A percentile compares a stretch with the other conserved stretches of the same genome.
Evolutionary conservation across 805 yeast species (phyloP).

Genomic region (Pichia kluyveri): DNA sequence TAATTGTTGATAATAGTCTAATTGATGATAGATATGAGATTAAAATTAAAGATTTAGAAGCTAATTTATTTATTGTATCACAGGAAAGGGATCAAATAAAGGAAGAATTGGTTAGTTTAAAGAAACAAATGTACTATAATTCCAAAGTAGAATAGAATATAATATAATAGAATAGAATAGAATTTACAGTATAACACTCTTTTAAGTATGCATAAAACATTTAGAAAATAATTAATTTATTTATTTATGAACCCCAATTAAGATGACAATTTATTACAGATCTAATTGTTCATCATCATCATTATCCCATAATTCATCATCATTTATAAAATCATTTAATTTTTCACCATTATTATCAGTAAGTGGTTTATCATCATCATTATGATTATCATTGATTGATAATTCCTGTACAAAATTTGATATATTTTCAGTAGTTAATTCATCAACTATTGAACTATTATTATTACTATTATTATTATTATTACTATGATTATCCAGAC

Average conservation of each 20-base stretch:
- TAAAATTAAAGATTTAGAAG: conserved; percentile 74
- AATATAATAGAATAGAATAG: too few species aligned
- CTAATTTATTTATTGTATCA: conserved; percentile 69
- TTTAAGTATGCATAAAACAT: too few species aligned
- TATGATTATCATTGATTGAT: conserved; percentile 2
- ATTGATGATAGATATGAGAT: conserved; percentile 54
- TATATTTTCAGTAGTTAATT: not conserved
- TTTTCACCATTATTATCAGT: not conserved
- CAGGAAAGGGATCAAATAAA: conserved; percentile 79
- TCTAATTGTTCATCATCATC: conserved; percentile 10
- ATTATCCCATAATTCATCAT: conserved; percentile 21
- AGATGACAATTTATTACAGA: not conserved
- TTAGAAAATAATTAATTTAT: not conserved
- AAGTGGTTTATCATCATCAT: not conserved
- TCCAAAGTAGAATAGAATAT: too few species aligned
- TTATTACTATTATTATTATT: too few species aligned
- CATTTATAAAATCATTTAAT: conserved; percentile 8
- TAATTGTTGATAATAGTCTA: conserved; percentile 22
- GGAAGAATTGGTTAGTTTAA: conserved; percentile 47
- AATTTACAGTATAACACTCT: too few species aligned
- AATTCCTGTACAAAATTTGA: conserved; percentile 1
- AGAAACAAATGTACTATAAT: conserved; percentile 40
- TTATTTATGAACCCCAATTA: not conserved
- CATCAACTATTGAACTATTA: not conserved
- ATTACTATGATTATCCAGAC: not conserved